phyloP scores from a whole-genome alignment of 2,329 filamentous ascomycete species.

The Trematosphaeria pertusa region DNA sequence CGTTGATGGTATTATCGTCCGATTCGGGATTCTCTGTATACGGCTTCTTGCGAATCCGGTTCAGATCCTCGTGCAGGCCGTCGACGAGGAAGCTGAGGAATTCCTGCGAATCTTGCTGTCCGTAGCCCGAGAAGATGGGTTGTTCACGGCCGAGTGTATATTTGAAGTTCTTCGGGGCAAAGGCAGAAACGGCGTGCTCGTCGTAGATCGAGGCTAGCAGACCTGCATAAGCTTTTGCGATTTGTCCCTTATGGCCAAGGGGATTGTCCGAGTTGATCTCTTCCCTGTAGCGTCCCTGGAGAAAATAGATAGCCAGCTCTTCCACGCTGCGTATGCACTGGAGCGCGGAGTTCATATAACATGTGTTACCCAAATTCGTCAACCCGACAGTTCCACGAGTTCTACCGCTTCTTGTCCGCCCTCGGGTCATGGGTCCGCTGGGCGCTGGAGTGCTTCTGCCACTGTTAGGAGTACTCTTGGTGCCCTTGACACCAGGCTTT shows the following conservation, averaged over 20 bases:
- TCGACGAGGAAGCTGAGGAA: conserved; percentile 95
- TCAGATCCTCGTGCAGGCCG: conserved; percentile 92
- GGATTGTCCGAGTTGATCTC: conserved; percentile 89
- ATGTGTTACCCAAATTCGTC: conserved; percentile 93
- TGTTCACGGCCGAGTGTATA: conserved; percentile 79
- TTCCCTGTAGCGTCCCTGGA: conserved; percentile 58
- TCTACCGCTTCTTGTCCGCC: conserved; percentile 72
- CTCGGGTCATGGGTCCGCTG: conserved; percentile 70
- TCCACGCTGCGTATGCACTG: conserved; percentile 94
- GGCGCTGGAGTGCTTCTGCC: conserved; percentile 74
- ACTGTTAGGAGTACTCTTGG: conserved; percentile 54
- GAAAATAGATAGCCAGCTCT: conserved; percentile 91
- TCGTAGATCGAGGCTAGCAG: conserved; percentile 81
- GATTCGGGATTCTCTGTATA: conserved; percentile 98
- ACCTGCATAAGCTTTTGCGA: conserved; percentile 82
- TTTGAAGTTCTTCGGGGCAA: conserved; percentile 84
- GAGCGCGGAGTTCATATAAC: conserved; percentile 98
- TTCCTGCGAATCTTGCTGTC: conserved; percentile 96
- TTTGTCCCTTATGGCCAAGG: conserved; percentile 81
- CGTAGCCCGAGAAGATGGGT: conserved; percentile 88
- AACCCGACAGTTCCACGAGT: conserved; percentile 81
- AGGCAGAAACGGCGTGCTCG: conserved; percentile 68
- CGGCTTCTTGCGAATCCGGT: conserved; percentile 91
- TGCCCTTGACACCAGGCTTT: conserved; percentile 40
- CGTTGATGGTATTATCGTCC: conserved; percentile 91